phyloP scores from a whole-genome alignment of 768 basidiomycete genomes.

The Hericium coralloides region DNA sequence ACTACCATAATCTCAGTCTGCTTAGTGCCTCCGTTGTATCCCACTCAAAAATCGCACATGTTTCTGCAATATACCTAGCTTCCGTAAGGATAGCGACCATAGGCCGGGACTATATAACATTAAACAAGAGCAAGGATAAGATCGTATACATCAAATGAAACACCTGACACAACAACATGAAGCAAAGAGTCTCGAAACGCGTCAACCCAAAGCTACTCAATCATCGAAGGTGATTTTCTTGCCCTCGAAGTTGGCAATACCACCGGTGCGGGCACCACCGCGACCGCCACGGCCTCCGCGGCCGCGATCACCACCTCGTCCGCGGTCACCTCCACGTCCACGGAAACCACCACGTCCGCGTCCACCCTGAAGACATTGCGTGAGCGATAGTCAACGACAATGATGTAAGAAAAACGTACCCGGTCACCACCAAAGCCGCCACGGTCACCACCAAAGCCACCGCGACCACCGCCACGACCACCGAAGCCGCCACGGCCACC shows the following conservation, averaged over 20 bases:
- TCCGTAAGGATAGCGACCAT: too few species aligned
- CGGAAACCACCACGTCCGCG: conserved; percentile 32
- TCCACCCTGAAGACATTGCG: conserved; percentile 17
- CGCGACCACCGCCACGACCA: conserved; percentile 29
- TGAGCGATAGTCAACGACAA: neutral
- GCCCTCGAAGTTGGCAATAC: conserved; percentile 54
- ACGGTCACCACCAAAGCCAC: conserved; percentile 37
- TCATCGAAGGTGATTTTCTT: conserved; percentile 53
- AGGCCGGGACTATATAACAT: too few species aligned
- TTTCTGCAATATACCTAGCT: too few species aligned
- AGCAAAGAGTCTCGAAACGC: neutral
- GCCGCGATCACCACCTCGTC: conserved; percentile 34
- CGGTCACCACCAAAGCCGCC: conserved; percentile 36
- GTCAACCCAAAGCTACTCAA: neutral
- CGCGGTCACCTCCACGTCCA: conserved; percentile 25
- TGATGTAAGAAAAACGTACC: conserved; percentile 26
- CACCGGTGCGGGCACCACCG: conserved; percentile 49
- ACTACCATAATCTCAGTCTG: too few species aligned
- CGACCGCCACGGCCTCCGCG: conserved; percentile 33
- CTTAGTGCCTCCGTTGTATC: too few species aligned
- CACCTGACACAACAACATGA: neutral
- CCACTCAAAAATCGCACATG: too few species aligned
- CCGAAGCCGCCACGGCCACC: conserved; percentile 30
- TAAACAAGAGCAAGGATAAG: neutral
- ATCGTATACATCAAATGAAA: neutral